phyloP scores from a whole-genome alignment of 768 basidiomycete species.

The Phylloporus scabripes region DNA sequence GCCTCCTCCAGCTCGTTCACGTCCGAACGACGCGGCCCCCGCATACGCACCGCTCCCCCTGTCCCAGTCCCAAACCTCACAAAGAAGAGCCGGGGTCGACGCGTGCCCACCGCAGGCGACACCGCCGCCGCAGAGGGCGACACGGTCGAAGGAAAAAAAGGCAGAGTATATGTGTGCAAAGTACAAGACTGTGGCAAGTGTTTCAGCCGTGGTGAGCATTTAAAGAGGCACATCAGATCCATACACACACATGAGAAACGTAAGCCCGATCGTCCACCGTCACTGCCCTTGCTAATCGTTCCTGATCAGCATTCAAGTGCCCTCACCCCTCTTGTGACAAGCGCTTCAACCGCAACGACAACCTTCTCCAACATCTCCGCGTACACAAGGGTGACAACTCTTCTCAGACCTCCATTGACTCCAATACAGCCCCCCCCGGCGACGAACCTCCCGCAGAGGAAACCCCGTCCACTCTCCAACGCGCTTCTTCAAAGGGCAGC shows the following conservation, averaged over 20 bases:
- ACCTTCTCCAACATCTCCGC: constrained; percentile 72
- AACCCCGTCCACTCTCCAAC: constrained; percentile 19
- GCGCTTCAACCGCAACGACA: constrained; percentile 74
- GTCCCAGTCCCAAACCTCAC: constrained; percentile 72
- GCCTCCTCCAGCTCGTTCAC: constrained; percentile 34
- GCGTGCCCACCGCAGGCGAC: constrained; percentile 54
- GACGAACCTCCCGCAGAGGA: constrained; percentile 23
- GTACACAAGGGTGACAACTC: constrained; percentile 50
- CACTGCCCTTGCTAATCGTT: constrained; percentile 18
- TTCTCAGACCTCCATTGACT: constrained; percentile 31
- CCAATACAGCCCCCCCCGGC: constrained; percentile 18
- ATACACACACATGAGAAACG: constrained; percentile 78
- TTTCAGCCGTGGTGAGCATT: constrained; percentile 69
- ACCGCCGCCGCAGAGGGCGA: constrained; percentile 18
- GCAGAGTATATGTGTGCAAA: constrained; percentile 50
- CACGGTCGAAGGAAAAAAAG: constrained; percentile 27
- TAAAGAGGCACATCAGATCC: constrained; percentile 69
- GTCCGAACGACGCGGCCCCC: constrained; percentile 41
- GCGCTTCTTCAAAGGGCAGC: constrained; percentile 20
- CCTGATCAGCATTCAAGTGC: constrained; percentile 63
- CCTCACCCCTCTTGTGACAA: constrained; percentile 62
- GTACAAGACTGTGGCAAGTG: constrained; percentile 69
- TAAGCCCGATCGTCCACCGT: constrained; percentile 36
- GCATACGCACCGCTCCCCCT: constrained; percentile 53
- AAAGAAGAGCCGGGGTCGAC: constrained; percentile 74